phyloP scores from a whole-genome alignment of 2,329 filamentous ascomycete species.

The Penicillium sp. region DNA sequence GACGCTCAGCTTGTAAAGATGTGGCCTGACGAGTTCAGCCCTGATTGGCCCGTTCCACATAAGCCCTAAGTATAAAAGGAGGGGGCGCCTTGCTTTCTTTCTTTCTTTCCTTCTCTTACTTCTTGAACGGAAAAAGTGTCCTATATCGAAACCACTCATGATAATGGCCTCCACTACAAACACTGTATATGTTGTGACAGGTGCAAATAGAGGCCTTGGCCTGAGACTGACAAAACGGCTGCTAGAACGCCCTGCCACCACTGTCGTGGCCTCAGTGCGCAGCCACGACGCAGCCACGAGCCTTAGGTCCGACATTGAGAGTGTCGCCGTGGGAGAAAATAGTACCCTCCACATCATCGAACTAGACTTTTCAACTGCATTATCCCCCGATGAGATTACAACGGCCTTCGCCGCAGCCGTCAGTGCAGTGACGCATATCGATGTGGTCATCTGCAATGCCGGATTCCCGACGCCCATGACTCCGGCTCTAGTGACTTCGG shows the following conservation, averaged over 20 bases:
- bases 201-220: slow-evolving; percentile 25
- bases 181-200: slow-evolving; percentile 26
- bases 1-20: background rate
- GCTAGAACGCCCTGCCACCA: slow-evolving; percentile 18
- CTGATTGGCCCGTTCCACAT: background rate
- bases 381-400: slow-evolving; percentile 8
- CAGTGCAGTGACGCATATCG: slow-evolving; percentile 23
- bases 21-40: background rate
- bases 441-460: slow-evolving; percentile 23
- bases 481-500: slow-evolving; percentile 39
- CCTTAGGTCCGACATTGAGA: slow-evolving; percentile 4
- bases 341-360: slow-evolving; percentile 15
- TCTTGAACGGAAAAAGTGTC: background rate
- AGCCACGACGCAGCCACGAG: slow-evolving; percentile 7
- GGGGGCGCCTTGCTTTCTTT: background rate
- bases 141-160: background rate
- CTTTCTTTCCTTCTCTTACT: background rate
- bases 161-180: background rate
- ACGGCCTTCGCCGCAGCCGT: slow-evolving; percentile 7
- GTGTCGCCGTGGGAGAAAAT: background rate
- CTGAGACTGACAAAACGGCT: slow-evolving; percentile 18
- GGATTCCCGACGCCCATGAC: slow-evolving; percentile 51
- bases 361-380: slow-evolving; percentile 17
- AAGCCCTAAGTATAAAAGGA: slow-evolving; percentile 1
- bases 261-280: slow-evolving; percentile 19